Evolutionary conservation across 768 basidiomycete species (phyloP).

Genomic region (Amyloporia xantha): DNA sequence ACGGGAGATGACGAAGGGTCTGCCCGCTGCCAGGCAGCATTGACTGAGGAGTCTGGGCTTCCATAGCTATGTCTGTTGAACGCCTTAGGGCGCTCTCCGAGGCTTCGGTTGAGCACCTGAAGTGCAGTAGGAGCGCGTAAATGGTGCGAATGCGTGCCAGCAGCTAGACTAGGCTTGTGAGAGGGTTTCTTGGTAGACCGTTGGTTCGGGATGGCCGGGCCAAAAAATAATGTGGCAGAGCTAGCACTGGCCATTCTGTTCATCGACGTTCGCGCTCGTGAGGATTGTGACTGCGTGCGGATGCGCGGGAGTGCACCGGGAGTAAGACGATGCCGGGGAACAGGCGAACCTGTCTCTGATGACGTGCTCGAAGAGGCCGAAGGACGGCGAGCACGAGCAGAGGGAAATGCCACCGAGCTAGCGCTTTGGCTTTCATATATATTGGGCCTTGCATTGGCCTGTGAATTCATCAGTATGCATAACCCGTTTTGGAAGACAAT

Average conservation of each 20-base stretch:
- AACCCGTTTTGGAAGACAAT: conserved; percentile 7
- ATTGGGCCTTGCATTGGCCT: conserved; percentile 12
- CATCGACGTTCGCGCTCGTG: conserved; percentile 30
- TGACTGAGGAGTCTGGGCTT: conserved; percentile 30
- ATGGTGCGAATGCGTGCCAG: neutral
- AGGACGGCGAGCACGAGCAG: conserved; percentile 34
- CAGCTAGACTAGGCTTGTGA: neutral
- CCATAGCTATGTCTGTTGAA: conserved; percentile 62
- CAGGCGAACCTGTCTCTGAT: conserved; percentile 46
- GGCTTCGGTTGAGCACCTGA: neutral
- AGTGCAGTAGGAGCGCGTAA: neutral
- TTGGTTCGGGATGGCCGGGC: conserved; percentile 38
- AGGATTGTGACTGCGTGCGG: conserved; percentile 30
- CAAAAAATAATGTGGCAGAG: conserved; percentile 65
- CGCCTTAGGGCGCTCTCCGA: conserved; percentile 23
- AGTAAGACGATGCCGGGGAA: conserved; percentile 46
- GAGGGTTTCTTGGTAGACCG: neutral
- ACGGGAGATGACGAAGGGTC: conserved; percentile 7
- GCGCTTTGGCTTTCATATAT: conserved; percentile 21
- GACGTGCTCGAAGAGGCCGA: conserved; percentile 34
- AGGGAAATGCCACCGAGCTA: conserved; percentile 30
- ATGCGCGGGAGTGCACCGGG: conserved; percentile 29
- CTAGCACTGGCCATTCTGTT: conserved; percentile 45
- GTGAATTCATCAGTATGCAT: conserved; percentile 9
- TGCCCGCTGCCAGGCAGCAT: conserved; percentile 10